These are phyloP conservation scores for Mycena metata DNA, from an alignment of 768 basidiomycete genomes.

Conservation along the genomic window DNA sequence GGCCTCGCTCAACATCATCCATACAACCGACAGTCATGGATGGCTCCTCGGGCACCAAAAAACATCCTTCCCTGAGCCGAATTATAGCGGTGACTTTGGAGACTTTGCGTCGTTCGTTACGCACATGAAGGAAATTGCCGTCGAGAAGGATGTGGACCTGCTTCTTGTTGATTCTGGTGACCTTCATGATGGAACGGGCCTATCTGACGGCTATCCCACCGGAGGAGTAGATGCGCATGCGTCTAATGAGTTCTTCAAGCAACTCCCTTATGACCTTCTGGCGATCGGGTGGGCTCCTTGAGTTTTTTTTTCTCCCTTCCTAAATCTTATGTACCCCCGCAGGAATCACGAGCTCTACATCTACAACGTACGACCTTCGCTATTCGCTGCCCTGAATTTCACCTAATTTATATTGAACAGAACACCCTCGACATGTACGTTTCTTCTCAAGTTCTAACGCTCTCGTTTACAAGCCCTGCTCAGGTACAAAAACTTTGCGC, in stretches of 20 bases:
- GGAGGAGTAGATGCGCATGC: slow-evolving; percentile 80
- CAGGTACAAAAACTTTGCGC: slow-evolving; percentile 34
- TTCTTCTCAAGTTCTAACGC: too few relatives aligned
- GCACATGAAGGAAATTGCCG: slow-evolving; percentile 84
- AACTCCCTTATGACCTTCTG: slow-evolving; percentile 85
- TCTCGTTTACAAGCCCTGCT: not conserved
- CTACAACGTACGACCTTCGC: slow-evolving; percentile 22
- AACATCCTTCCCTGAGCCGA: slow-evolving; percentile 77
- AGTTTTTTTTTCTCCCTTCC: too few relatives aligned
- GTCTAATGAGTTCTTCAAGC: slow-evolving; percentile 41
- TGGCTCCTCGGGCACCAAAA: slow-evolving; percentile 91
- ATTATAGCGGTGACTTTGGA: slow-evolving; percentile 82
- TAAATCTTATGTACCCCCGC: too few relatives aligned
- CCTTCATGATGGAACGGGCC: slow-evolving; percentile 82
- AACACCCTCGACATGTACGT: slow-evolving; percentile 27
- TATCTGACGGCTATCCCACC: slow-evolving; percentile 80
- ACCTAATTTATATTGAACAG: slow-evolving; percentile 5
- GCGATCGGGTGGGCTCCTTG: slow-evolving; percentile 62
- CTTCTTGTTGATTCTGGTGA: slow-evolving; percentile 88
- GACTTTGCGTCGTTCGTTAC: slow-evolving; percentile 89
- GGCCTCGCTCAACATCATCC: slow-evolving; percentile 79
- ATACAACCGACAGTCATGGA: slow-evolving; percentile 79
- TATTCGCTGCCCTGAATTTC: not conserved
- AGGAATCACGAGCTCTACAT: slow-evolving; percentile 69
- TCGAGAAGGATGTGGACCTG: slow-evolving; percentile 82